phyloP scores from a whole-genome alignment of 1,284 basidiomycete genomes.

The Rhodotorula sp. region DNA sequence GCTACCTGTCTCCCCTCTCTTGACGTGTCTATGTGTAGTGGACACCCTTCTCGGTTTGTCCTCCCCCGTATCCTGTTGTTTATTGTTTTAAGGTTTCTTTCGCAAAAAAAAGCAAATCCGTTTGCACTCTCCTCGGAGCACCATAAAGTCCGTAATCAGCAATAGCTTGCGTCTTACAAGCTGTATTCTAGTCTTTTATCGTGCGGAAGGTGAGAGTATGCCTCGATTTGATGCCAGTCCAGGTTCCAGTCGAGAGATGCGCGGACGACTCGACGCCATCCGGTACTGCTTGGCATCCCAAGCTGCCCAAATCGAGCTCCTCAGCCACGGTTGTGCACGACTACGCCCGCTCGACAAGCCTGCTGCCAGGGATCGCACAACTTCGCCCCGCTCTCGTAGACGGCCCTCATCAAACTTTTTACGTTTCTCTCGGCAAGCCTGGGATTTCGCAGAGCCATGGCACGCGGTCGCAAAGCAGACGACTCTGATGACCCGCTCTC shows the following conservation, averaged over 20 bases:
- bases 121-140: no score
- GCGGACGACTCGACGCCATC: no score
- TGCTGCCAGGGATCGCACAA: neutral
- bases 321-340: neutral
- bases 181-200: neutral
- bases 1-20: no score
- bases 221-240: neutral
- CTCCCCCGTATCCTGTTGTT: no score
- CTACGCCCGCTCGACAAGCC: no score
- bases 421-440: neutral
- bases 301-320: neutral
- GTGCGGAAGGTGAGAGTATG: neutral
- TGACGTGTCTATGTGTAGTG: neutral
- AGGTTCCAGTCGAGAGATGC: neutral
- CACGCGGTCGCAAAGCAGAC: neutral
- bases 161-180: no score
- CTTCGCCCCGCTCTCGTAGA: neutral
- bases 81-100: no score
- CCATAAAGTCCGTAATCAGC: no score
- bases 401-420: neutral
- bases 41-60: neutral
- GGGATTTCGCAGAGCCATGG: neutral
- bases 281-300: neutral
- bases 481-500: conserved; percentile 13
- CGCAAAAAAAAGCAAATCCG: neutral